Evolutionary conservation across 2,329 filamentous ascomycete species (phyloP).

Genomic region (Capronia coronata): DNA sequence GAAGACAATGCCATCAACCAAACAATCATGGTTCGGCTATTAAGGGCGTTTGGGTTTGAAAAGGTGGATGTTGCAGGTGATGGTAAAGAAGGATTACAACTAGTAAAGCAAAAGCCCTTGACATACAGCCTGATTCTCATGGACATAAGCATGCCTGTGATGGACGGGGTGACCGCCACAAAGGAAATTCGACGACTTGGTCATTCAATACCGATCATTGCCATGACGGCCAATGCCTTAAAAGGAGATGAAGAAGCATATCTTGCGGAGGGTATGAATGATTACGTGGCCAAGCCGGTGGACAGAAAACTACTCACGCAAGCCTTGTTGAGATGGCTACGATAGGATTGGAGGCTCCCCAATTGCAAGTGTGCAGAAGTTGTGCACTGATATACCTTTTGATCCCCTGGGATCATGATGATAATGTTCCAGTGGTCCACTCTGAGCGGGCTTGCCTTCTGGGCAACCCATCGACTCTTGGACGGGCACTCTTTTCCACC

Average conservation of each 20-base stretch:
- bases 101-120: slow-evolving; percentile 58
- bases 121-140: slow-evolving; percentile 44
- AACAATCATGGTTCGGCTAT: slow-evolving; percentile 51
- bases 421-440: no score
- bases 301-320: slow-evolving; percentile 17
- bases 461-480: no score
- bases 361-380: neutral
- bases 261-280: slow-evolving; percentile 31
- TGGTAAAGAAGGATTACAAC: slow-evolving; percentile 68
- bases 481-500: no score
- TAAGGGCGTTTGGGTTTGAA: slow-evolving; percentile 45
- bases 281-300: slow-evolving; percentile 34
- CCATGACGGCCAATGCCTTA: slow-evolving; percentile 33
- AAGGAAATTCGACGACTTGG: slow-evolving; percentile 30
- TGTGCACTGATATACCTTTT: no score
- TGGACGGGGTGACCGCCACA: slow-evolving; percentile 34
- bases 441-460: no score
- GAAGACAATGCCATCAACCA: slow-evolving; percentile 42
- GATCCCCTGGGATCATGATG: no score
- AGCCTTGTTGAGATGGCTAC: slow-evolving; percentile 15
- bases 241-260: slow-evolving; percentile 32
- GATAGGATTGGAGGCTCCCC: slow-evolving; percentile 1
- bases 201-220: slow-evolving; percentile 27
- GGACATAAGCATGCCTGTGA: slow-evolving; percentile 37
- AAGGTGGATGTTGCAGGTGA: slow-evolving; percentile 70